Evolutionary conservation across 2,329 filamentous ascomycete genomes (phyloP).

Genomic region (Chrysoporthe austroafricana): DNA sequence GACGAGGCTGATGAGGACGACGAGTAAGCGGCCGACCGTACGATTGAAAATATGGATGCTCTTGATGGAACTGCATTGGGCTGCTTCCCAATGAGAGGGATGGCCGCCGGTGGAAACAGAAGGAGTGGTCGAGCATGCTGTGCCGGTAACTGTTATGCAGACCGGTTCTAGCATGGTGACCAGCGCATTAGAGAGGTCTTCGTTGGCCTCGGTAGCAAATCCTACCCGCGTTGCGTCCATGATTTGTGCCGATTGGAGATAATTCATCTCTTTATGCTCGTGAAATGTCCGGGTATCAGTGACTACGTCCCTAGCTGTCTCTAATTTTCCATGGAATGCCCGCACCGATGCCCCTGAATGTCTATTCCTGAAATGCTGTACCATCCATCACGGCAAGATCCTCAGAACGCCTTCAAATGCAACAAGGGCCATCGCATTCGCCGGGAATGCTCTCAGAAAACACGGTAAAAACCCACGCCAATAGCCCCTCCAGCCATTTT

Average conservation of each 20-base stretch:
- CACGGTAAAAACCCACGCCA: slow-evolving; percentile 95
- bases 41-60: neutral
- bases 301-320: neutral
- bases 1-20: slow-evolving; percentile 98
- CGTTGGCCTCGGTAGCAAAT: slow-evolving; percentile 22
- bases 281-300: slow-evolving; percentile 22
- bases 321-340: neutral
- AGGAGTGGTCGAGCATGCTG: slow-evolving; percentile 12
- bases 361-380: neutral
- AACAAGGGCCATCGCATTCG: slow-evolving; percentile 90
- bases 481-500: slow-evolving; percentile 78
- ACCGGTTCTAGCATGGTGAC: slow-evolving; percentile 4
- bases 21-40: slow-evolving; percentile 66
- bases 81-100: slow-evolving; percentile 15
- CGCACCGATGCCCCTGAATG: neutral
- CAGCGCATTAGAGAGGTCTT: neutral
- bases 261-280: slow-evolving; percentile 4
- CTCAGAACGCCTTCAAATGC: slow-evolving; percentile 94
- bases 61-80: slow-evolving; percentile 6
- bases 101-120: slow-evolving; percentile 23
- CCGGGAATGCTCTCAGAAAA: slow-evolving; percentile 91
- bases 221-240: slow-evolving; percentile 20
- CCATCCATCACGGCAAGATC: slow-evolving; percentile 48
- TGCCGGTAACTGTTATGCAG: slow-evolving; percentile 2
- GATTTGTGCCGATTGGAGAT: slow-evolving; percentile 1